Conservation (phyloP, 108 stramenopile species). For the Pseudonitzschia delicatissima region DNA sequence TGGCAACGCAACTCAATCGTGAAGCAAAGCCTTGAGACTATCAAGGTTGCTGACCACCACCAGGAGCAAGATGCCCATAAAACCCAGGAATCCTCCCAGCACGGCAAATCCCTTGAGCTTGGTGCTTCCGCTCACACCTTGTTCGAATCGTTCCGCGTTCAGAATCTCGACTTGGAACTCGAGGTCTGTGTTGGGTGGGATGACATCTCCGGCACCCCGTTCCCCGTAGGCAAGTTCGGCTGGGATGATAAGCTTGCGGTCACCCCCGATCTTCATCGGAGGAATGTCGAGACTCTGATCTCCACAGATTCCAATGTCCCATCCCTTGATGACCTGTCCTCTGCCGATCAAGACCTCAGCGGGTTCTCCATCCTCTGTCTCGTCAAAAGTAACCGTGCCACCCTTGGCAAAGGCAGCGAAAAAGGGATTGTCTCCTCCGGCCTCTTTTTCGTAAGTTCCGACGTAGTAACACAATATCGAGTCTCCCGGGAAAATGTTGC, state of each 20-base stretch:
- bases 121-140: neutral
- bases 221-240: slow-evolving; percentile 30
- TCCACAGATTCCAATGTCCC: slow-evolving; percentile 28
- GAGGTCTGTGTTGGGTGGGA: slow-evolving; percentile 28
- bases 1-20: no score
- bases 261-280: slow-evolving; percentile 35
- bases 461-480: slow-evolving; percentile 24
- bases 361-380: slow-evolving; percentile 18
- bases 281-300: slow-evolving; percentile 21
- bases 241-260: slow-evolving; percentile 27
- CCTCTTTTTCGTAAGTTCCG: slow-evolving; percentile 11
- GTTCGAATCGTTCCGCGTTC: slow-evolving; percentile 4
- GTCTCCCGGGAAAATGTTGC: slow-evolving; percentile 26
- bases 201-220: slow-evolving; percentile 15
- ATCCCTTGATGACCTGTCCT: slow-evolving; percentile 34
- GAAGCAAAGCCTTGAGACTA: neutral
- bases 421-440: neutral
- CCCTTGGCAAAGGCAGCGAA: neutral
- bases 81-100: neutral
- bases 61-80: neutral
- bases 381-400: slow-evolving; percentile 11
- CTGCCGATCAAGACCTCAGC: slow-evolving; percentile 21
- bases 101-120: slow-evolving; percentile 16
- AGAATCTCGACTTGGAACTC: slow-evolving; percentile 19
- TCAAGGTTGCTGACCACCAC: neutral